Percentiles rank a stretch among this genome's conserved stretches.
Evolutionary conservation across 1,284 basidiomycete genomes (phyloP).

Genomic region (Vanrija sp.): DNA sequence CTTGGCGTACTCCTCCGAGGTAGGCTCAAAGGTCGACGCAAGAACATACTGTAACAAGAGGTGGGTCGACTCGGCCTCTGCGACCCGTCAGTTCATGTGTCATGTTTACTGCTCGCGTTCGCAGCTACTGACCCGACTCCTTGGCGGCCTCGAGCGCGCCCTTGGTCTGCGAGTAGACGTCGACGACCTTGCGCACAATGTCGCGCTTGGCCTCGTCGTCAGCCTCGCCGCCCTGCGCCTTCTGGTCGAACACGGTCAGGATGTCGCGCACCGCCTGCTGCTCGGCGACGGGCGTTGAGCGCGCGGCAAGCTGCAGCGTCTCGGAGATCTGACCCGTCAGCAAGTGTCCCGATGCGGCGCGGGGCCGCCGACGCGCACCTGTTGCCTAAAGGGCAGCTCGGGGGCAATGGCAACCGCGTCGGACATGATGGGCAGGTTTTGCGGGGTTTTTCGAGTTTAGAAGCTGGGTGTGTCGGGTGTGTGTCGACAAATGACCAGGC

Average conservation of each 20-base stretch:
- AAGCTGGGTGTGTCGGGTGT: no score
- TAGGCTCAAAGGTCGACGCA: conserved; percentile 28
- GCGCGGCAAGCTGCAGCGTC: conserved; percentile 61
- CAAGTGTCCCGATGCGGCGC: no score
- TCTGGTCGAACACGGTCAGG: conserved; percentile 58
- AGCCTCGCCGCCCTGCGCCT: conserved; percentile 55
- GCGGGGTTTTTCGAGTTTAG: not conserved
- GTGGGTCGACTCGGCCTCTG: conserved; percentile 44
- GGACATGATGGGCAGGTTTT: conserved; percentile 45
- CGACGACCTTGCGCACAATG: conserved; percentile 37
- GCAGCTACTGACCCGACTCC: conserved; percentile 36
- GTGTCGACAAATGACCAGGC: no score
- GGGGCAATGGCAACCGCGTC: conserved; percentile 81
- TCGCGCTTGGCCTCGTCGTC: conserved; percentile 55
- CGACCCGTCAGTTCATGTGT: not conserved
- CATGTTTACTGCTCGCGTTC: not conserved
- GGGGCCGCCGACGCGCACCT: conserved; percentile 53
- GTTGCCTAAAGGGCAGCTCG: conserved; percentile 82
- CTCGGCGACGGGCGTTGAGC: conserved; percentile 60
- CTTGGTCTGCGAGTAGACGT: conserved; percentile 34
- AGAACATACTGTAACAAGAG: conserved; percentile 43
- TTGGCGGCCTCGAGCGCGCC: conserved; percentile 43
- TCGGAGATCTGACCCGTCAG: conserved; percentile 14
- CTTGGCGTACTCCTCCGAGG: conserved; percentile 28
- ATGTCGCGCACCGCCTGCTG: conserved; percentile 62